Conservation (phyloP, 306 rosid species). For the Phaseolus lunatus region DNA sequence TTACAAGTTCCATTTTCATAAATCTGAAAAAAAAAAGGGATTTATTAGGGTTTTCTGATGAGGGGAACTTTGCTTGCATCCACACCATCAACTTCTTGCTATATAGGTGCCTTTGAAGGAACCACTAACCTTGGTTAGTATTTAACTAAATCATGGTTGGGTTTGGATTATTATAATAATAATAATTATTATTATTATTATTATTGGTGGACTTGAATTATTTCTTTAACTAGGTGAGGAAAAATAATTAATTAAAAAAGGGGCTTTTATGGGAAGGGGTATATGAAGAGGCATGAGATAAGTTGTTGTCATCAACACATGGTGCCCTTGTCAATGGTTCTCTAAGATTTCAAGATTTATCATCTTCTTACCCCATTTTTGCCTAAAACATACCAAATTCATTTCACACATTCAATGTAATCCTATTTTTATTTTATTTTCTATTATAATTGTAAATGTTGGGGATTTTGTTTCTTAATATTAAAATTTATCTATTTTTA, state of each 20-base stretch:
- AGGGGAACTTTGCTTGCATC: background rate
- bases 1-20: conserved; percentile 37
- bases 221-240: background rate
- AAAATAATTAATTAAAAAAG: background rate
- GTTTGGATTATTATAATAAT: conserved; percentile 30
- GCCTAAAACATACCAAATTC: background rate
- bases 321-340: background rate
- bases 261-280: background rate
- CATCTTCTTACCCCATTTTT: background rate
- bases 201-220: conserved; percentile 5
- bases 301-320: background rate
- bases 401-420: background rate
- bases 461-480: background rate
- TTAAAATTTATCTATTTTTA: no score
- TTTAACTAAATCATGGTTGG: conserved; percentile 50
- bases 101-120: conserved; percentile 41
- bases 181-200: no score
- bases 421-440: background rate
- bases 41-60: conserved; percentile 41
- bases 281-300: background rate
- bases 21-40: conserved; percentile 33
- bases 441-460: background rate
- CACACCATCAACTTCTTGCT: background rate
- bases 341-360: conserved; percentile 11
- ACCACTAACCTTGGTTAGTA: conserved; percentile 53